Evolutionary conservation across 805 yeast species (phyloP), one percentile per base, ranked within the genome.

Genomic region (Candida jianshihensis): DNA sequence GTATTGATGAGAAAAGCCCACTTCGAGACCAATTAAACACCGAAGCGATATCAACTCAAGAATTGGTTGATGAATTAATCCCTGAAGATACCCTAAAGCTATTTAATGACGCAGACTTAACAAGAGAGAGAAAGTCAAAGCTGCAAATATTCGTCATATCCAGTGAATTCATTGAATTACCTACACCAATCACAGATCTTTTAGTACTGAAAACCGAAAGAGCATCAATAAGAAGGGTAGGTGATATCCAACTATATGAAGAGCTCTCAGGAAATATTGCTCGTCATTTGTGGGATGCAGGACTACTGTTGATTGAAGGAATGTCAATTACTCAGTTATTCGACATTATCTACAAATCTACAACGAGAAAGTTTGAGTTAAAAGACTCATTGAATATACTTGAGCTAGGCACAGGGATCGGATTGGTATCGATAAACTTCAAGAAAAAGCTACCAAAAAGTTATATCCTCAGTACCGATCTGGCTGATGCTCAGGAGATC

Each of bases 401-500:
- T 11, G 71, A 66, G 39, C 49, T 66, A 3, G 71, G 71, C 1
- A 57, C 71, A 4, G 71, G 71, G 1, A 63, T 68, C 33, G 71
- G 71, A 1, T 42, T 64, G 0, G 61, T 61, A 0, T 62, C 68
- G 3, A 34, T 63, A 5, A 51, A 54, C 6, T 27, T 66, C 18
- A 44, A 51, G 16, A 51, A 48, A 18, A 13, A 49, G 3, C 42
- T 53, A 12, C 27, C 42, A 3, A 32, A 42, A 7, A 33, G 54
- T 11, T 20, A 22, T 3, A 43, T 60, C 1, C 26, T 48, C 5
- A 57, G 63, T 2, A 62, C 71, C 1, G 71, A 66, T 39, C 44
- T 66, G 3, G 49, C 44, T 2, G 69, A 64, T 20, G 69, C 71
- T 0, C 27, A 40, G 30, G 67, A 60, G 28, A 53, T 64, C 2